These are phyloP conservation scores for Asterophora lycoperdoides DNA, from an alignment of 768 basidiomycete genomes.

Conservation along the genomic window DNA sequence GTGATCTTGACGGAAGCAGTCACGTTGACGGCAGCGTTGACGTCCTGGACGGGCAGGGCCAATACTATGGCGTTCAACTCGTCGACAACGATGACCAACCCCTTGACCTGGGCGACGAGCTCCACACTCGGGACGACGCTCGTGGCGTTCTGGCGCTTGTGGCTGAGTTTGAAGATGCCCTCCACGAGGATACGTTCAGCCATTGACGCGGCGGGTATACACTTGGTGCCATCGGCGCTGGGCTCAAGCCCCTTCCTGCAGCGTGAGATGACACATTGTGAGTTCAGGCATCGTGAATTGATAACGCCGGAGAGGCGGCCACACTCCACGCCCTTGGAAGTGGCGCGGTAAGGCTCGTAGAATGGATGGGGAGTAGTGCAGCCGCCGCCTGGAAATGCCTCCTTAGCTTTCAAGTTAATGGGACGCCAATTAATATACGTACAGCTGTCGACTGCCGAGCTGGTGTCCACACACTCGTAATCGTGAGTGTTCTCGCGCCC, in stretches of 20 bases:
- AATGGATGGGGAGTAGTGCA: conserved; percentile 17
- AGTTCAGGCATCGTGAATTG: conserved; percentile 2
- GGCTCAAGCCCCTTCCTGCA: conserved; percentile 9
- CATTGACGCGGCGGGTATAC: conserved; percentile 7
- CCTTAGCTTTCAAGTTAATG: neutral
- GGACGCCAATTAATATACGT: neutral
- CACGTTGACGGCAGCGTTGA: neutral
- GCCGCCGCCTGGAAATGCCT: conserved; percentile 14
- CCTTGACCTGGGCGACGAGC: neutral
- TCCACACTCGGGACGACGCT: neutral
- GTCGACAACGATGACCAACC: neutral
- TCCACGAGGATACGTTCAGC: neutral
- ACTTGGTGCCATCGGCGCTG: conserved; percentile 7
- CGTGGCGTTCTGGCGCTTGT: neutral
- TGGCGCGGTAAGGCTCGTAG: conserved; percentile 18
- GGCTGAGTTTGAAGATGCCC: neutral
- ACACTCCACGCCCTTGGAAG: conserved; percentile 24
- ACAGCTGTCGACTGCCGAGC: conserved; percentile 13
- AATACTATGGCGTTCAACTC: neutral
- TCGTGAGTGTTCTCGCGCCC: conserved; percentile 10
- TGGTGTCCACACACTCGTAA: conserved; percentile 18
- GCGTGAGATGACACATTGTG: conserved; percentile 10
- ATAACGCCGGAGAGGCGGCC: conserved; percentile 14
- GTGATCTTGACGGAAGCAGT: neutral
- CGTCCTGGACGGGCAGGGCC: neutral